Conservation (phyloP, 805 yeast species). For the Brettanomyces nanus region DNA sequence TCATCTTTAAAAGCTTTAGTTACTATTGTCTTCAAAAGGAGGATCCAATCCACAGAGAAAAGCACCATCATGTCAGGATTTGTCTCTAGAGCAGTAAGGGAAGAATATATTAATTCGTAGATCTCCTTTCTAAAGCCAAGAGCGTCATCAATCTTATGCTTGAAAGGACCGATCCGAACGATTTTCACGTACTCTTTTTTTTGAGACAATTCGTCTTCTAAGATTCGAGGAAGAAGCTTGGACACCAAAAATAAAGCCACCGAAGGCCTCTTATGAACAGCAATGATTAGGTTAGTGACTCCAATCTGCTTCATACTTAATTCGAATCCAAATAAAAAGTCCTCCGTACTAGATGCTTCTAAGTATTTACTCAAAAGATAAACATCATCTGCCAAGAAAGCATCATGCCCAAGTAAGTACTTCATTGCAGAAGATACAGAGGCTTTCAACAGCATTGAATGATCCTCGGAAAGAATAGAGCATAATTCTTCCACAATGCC, state of each 20-base stretch:
- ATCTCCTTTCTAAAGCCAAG: constrained; percentile 63
- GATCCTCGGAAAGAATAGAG: constrained; percentile 8
- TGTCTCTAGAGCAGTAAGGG: constrained; percentile 29
- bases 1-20: constrained; percentile 49
- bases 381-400: constrained; percentile 6
- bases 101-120: constrained; percentile 59
- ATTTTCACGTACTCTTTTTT: constrained; percentile 50
- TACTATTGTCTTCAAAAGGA: constrained; percentile 32
- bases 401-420: constrained; percentile 13
- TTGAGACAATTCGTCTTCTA: constrained; percentile 43
- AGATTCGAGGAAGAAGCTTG: constrained; percentile 40
- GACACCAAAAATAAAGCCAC: constrained; percentile 38
- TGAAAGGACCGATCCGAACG: constrained; percentile 82
- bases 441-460: constrained; percentile 12
- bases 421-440: constrained; percentile 25
- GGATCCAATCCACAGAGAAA: constrained; percentile 18
- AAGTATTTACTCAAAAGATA: constrained; percentile 14
- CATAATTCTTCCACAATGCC: constrained; percentile 10
- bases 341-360: constrained; percentile 17
- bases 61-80: constrained; percentile 13
- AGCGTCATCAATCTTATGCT: constrained; percentile 74
- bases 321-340: constrained; percentile 27
- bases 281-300: constrained; percentile 48
- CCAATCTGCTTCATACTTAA: constrained; percentile 55
- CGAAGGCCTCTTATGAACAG: constrained; percentile 47